These are phyloP conservation scores for Coemansia erecta DNA, from an alignment of 192 early-diverging fungal species.

Conservation along the genomic window DNA sequence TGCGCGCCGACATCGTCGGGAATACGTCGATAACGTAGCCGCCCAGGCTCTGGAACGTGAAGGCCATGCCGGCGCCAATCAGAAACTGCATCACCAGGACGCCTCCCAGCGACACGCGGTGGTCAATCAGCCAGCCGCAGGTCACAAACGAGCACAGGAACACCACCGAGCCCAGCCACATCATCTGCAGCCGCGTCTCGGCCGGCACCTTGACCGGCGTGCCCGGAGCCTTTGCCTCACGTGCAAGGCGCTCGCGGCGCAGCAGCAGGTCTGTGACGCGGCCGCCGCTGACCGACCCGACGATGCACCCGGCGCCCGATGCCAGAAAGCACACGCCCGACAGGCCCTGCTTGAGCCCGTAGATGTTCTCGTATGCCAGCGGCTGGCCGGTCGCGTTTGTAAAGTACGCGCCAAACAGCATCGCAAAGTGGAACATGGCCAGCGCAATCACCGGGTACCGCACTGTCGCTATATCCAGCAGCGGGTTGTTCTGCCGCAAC, in stretches of 20 bases:
- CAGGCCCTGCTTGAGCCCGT: conserved; percentile 37
- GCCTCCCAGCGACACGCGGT: conserved; percentile 22
- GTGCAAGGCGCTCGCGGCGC: not conserved
- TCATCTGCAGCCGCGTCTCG: conserved; percentile 38
- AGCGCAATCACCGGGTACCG: conserved; percentile 40
- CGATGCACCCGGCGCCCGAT: conserved; percentile 47
- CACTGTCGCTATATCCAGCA: conserved; percentile 23
- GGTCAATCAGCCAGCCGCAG: conserved; percentile 47
- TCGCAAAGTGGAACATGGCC: conserved; percentile 39
- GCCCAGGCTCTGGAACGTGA: conserved; percentile 39
- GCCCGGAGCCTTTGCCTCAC: not conserved
- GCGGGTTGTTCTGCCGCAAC: conserved; percentile 39
- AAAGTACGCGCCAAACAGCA: conserved; percentile 56
- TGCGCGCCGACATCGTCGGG: conserved; percentile 40
- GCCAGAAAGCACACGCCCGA: conserved; percentile 55
- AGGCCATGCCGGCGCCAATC: conserved; percentile 46
- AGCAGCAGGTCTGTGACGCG: conserved; percentile 38
- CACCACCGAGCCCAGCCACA: conserved; percentile 33
- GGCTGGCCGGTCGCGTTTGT: conserved; percentile 49
- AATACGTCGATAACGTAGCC: conserved; percentile 54
- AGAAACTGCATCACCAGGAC: conserved; percentile 42
- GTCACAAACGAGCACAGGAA: conserved; percentile 24
- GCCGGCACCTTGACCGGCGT: conserved; percentile 14
- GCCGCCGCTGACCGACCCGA: conserved; percentile 48
- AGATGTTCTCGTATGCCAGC: conserved; percentile 41